phyloP scores from a whole-genome alignment of 2,329 filamentous ascomycete species.

The Phialophora macrospora region DNA sequence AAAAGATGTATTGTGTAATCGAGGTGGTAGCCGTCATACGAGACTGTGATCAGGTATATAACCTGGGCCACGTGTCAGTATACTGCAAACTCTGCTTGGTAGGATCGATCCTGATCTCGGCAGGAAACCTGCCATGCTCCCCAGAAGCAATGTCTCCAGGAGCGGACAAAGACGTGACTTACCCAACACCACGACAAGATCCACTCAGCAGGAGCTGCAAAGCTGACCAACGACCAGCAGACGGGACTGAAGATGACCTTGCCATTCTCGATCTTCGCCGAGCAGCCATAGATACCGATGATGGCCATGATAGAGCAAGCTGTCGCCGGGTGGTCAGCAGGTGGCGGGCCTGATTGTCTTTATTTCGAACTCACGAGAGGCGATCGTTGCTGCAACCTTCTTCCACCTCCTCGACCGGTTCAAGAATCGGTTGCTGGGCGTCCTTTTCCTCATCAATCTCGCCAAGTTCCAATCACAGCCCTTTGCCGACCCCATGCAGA shows the following conservation, averaged over 20 bases:
- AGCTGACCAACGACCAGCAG: conserved; percentile 22
- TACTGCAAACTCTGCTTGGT: background rate
- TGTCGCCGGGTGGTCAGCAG: conserved; percentile 9
- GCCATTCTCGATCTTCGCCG: conserved; percentile 9
- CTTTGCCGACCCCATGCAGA: conserved; percentile 19
- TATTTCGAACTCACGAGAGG: conserved; percentile 5
- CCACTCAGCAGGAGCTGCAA: conserved; percentile 19
- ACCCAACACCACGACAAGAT: conserved; percentile 17
- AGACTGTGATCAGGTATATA: conserved; percentile 13
- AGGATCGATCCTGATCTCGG: background rate
- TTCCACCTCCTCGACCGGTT: conserved; percentile 9
- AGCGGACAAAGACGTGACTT: background rate
- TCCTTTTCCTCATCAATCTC: conserved; percentile 11
- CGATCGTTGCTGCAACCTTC: conserved; percentile 11
- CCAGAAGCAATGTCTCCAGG: background rate
- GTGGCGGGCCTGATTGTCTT: background rate
- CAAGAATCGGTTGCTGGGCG: conserved; percentile 13
- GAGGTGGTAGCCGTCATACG: conserved; percentile 24
- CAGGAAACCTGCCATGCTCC: too few relatives aligned
- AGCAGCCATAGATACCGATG: conserved; percentile 19
- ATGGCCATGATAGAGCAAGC: conserved; percentile 10
- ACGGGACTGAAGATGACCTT: conserved; percentile 14
- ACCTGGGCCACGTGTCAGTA: background rate
- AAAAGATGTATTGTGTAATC: conserved; percentile 16
- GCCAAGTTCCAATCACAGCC: conserved; percentile 19